Conservation (phyloP, 495 filamentous ascomycete species). For the Pyrenula massariospora region DNA sequence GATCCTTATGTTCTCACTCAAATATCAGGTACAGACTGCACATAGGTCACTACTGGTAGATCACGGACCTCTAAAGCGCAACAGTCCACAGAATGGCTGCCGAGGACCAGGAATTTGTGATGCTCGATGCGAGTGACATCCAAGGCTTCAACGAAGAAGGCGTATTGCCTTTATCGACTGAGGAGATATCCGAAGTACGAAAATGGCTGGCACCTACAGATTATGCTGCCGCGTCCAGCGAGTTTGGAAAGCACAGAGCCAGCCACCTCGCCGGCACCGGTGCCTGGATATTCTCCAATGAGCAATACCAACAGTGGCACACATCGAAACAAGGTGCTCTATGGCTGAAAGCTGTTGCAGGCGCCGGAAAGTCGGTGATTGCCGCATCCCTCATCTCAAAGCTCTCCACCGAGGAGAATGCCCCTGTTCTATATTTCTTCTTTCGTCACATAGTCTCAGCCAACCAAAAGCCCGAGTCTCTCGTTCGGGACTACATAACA, state of each 20-base stretch:
- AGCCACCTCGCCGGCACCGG: conserved; percentile 31
- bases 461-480: conserved; percentile 28
- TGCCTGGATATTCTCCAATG: conserved; percentile 24
- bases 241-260: conserved; percentile 18
- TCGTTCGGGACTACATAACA: conserved; percentile 31
- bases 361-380: conserved; percentile 38
- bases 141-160: background rate
- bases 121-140: background rate
- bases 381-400: conserved; percentile 23
- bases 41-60: too few relatives aligned
- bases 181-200: background rate
- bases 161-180: background rate
- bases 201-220: conserved; percentile 8
- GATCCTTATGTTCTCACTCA: too few relatives aligned
- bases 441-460: conserved; percentile 39
- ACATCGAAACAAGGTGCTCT: conserved; percentile 20
- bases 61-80: too few relatives aligned
- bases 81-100: background rate
- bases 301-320: conserved; percentile 29
- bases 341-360: conserved; percentile 40
- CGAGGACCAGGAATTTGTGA: background rate
- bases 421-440: conserved; percentile 40
- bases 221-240: conserved; percentile 5
- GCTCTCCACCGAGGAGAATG: conserved; percentile 14
- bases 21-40: too few relatives aligned